phyloP scores from a whole-genome alignment of 306 rosid genomes.

The Acacia crassicarpa region DNA sequence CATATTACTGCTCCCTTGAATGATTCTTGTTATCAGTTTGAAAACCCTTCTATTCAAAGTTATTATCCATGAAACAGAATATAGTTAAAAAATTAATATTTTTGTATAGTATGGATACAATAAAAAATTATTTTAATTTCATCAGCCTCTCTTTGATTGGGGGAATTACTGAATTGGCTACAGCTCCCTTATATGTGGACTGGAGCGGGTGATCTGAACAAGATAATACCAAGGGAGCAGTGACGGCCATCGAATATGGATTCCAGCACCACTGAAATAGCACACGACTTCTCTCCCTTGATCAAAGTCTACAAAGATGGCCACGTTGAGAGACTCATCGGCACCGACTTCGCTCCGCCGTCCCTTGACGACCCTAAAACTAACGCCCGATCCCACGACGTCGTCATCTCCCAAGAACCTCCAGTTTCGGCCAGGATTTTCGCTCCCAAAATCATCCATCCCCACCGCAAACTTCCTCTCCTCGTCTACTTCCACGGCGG shows the following conservation, averaged over 20 bases:
- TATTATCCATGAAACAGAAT: too few species aligned
- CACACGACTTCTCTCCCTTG: conserved; percentile 27
- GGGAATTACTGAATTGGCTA: too few species aligned
- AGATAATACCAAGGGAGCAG: too few species aligned
- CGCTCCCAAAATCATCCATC: conserved; percentile 14
- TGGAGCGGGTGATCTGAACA: too few species aligned
- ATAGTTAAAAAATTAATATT: too few species aligned
- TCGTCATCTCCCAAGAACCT: conserved; percentile 20
- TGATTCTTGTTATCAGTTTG: too few species aligned
- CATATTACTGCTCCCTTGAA: too few species aligned
- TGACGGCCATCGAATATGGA: neutral
- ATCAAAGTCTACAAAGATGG: conserved; percentile 41
- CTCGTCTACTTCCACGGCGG: conserved; percentile 26
- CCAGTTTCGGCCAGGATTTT: conserved; percentile 35
- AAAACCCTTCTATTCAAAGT: too few species aligned
- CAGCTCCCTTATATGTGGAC: too few species aligned
- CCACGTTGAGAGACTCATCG: conserved; percentile 8
- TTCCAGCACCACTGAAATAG: conserved; percentile 2
- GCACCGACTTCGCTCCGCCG: conserved; percentile 21
- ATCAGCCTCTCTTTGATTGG: too few species aligned
- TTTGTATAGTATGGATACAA: too few species aligned
- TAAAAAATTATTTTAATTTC: too few species aligned
- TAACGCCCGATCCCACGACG: conserved; percentile 36
- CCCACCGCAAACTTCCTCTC: neutral
- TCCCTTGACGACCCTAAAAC: conserved; percentile 32